Base-by-base conservation (phyloP, 768 basidiomycete species). In the Mycena leptocephala region DNA sequence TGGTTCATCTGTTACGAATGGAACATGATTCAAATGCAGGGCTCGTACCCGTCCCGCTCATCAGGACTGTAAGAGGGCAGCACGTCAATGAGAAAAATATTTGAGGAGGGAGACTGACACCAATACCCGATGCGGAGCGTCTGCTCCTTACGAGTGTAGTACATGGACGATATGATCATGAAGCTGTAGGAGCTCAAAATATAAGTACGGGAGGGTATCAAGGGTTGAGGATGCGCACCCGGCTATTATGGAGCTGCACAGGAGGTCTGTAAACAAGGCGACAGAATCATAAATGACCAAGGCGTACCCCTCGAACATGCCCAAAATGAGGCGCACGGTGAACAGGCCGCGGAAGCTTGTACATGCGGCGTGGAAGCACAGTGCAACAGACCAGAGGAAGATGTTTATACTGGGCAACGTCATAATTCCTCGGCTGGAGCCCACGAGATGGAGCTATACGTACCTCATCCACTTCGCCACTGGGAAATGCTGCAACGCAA, bases 21-120 rank as follows among this genome's bases (percentile, higher is more conserved):
- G 24, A 28, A 64, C 20, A 46, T n/a, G n/a, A 2, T 46, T 46
- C 43, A n/a, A n/a, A n/a, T n/a, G n/a, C n/a, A n/a, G n/a, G n/a
- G n/a, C n/a, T n/a, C n/a, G n/a, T n/a, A 90, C 93, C 93, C 78
- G 90, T 91, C 8, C 94, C 94, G 62, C 94, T 94, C 94, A 94
- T 95, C 69, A 95, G 84, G 80, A 94, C 94, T 93, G 22, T n/a
- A 28, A 20, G 30, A n/a, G 16, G 18, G 35, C 9, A 48, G 24
- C 16, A 30, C 53, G 65, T n/a, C n/a, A 22, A 5, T 70, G 37
- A 28, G 43, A 20, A 33, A 53, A 55, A 46, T 5, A 18, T n/a
- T n/a, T n/a, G n/a, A n/a, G n/a, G 18, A 46, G 43, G n/a, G n/a
- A n/a, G n/a, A n/a, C 90, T 79, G 74, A 91, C 90, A 90, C 89